Evolutionary conservation across 2,329 filamentous ascomycete genomes (phyloP), one percentile per base, ranked within the genome.

Genomic region (Claviceps humidiphila): DNA sequence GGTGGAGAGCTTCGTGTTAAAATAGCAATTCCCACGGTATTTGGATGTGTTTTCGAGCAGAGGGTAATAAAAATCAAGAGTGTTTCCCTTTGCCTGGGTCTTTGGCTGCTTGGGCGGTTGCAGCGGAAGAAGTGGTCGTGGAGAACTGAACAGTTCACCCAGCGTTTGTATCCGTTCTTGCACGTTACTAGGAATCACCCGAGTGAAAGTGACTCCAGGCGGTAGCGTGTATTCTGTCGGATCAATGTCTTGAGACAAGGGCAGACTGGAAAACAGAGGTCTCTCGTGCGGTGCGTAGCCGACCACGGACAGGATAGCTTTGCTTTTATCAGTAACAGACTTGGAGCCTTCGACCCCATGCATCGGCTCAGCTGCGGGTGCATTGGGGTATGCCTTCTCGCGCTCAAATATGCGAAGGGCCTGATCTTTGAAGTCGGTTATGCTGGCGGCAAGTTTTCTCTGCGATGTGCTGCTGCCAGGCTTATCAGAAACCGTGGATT

Each of bases 221-320:
- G 90, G 90, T 26, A 96, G 71, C 20, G 73, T 77, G 40, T 76
- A 73, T 61, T 64, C 58, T 46, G 62, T 58, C 52, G 67, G 52
- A 40, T 67, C 61, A 40, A 61, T 54, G 48, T 65, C 60, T 11
- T 61, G 54, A 2, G 66, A 61, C 14, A 61, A 47, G 8, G 69
- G 87, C 49, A 95, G 72, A 66, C 90, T 95, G 4, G 91, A 95
- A 65, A 93, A 96, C 4, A 96, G 73, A 55, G 91, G 86, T 59
- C 82, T 84, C 39, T 86, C 77, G 46, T 82, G 81, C 1, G 84
- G 81, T 42, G 85, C 85, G 58, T 82, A 85, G 51, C 87, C 89
- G 58, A 82, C 84, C 1, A 95, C 72, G 1, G 87, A 91, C 53
- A 96, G 72, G 5, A 91, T 83, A 16, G 81, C 53, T 51, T 67